These are phyloP conservation scores for Fusarium pseudocircinatum DNA, from an alignment of 2,329 filamentous ascomycete genomes.

Conservation along the genomic window DNA sequence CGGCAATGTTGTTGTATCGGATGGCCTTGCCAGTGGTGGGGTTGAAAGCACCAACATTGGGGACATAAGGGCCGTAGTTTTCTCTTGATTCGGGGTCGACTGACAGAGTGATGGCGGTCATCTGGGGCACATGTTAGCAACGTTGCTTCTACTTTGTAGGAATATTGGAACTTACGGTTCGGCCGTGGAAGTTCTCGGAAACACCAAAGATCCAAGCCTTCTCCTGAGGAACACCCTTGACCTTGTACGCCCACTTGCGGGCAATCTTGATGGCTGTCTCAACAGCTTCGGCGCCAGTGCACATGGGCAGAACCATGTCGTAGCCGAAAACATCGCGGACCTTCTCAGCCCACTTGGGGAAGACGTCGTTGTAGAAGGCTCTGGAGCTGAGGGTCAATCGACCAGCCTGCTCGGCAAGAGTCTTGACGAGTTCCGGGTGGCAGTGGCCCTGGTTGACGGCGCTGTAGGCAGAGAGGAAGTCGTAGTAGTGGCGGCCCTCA, in stretches of 20 bases:
- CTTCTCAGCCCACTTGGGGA: slow-evolving; percentile 38
- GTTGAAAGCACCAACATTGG: slow-evolving; percentile 77
- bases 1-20: slow-evolving; percentile 36
- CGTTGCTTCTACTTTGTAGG: background rate
- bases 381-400: slow-evolving; percentile 61
- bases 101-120: slow-evolving; percentile 94
- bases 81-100: slow-evolving; percentile 94
- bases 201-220: slow-evolving; percentile 37
- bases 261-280: slow-evolving; percentile 37
- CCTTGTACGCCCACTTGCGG: slow-evolving; percentile 36
- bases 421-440: slow-evolving; percentile 91
- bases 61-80: slow-evolving; percentile 96
- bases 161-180: slow-evolving; percentile 69
- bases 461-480: slow-evolving; percentile 92
- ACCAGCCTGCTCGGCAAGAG: slow-evolving; percentile 87
- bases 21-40: slow-evolving; percentile 31
- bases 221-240: slow-evolving; percentile 35
- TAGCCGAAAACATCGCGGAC: slow-evolving; percentile 34
- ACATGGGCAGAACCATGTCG: slow-evolving; percentile 35
- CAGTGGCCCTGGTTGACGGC: slow-evolving; percentile 37
- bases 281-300: slow-evolving; percentile 35
- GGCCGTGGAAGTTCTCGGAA: slow-evolving; percentile 36
- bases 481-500: slow-evolving; percentile 93
- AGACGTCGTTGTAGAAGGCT: slow-evolving; percentile 37
- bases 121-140: slow-evolving; percentile 57